A percentile compares a stretch with the other conserved stretches of the same genome.
Conservation (phyloP, 768 basidiomycete genomes). For the Grammothele lineata region DNA sequence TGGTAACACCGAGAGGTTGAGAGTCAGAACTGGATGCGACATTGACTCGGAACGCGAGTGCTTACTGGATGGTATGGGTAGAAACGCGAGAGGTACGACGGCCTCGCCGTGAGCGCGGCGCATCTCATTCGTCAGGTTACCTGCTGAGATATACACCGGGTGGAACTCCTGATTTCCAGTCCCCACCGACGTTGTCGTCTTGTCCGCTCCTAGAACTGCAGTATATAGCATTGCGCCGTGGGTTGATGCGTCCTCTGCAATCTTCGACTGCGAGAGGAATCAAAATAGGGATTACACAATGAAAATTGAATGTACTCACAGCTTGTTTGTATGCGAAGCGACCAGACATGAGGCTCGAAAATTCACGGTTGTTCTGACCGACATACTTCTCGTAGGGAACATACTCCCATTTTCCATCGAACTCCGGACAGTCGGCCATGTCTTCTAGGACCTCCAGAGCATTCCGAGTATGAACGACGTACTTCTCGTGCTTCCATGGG, state of each 20-base stretch:
- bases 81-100: slow-evolving; percentile 17
- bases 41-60: not conserved
- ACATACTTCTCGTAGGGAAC: slow-evolving; percentile 15
- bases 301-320: slow-evolving; percentile 17
- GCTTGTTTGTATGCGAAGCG: slow-evolving; percentile 28
- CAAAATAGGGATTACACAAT: not conserved
- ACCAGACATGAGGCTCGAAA: slow-evolving; percentile 23
- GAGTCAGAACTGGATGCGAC: not conserved
- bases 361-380: slow-evolving; percentile 1
- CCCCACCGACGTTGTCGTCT: slow-evolving; percentile 23
- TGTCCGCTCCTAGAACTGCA: slow-evolving; percentile 23
- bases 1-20: not conserved
- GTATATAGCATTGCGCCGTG: slow-evolving; percentile 19
- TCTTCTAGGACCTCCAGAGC: slow-evolving; percentile 12
- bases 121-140: slow-evolving; percentile 20
- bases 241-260: slow-evolving; percentile 1
- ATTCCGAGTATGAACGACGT: slow-evolving; percentile 23
- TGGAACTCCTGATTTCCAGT: slow-evolving; percentile 25
- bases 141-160: slow-evolving; percentile 24
- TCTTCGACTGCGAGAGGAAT: not conserved
- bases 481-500: slow-evolving; percentile 26
- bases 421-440: slow-evolving; percentile 22
- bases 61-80: slow-evolving; percentile 29
- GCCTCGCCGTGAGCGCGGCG: slow-evolving; percentile 18
- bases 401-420: slow-evolving; percentile 19